phyloP scores from a whole-genome alignment of 345 rosid species.

The Acer campestre region DNA sequence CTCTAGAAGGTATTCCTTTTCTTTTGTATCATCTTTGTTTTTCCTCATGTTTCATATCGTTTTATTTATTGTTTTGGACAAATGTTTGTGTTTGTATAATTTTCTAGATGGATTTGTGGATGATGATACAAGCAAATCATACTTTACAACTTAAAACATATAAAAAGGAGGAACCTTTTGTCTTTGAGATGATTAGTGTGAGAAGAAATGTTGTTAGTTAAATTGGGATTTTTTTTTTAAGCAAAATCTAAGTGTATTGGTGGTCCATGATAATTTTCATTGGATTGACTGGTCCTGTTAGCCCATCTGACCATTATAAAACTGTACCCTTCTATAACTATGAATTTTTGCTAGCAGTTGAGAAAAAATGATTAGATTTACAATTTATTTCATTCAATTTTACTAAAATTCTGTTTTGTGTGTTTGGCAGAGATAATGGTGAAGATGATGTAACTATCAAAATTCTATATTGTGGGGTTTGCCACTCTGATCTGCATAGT shows the following conservation, averaged over 20 bases:
- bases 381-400: neutral
- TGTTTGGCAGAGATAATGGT: slow-evolving; percentile 62
- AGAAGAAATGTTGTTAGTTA: neutral
- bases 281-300: neutral
- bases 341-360: too few species aligned
- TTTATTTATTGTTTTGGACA: neutral
- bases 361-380: neutral
- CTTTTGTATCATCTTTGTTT: neutral
- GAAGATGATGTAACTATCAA: slow-evolving; percentile 80
- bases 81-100: neutral
- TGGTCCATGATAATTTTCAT: neutral
- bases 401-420: neutral
- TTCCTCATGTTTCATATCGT: neutral
- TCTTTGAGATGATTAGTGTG: neutral
- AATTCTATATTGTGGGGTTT: slow-evolving; percentile 79
- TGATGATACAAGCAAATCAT: neutral
- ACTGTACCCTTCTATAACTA: too few species aligned
- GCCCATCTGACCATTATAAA: neutral
- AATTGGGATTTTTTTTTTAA: neutral
- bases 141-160: neutral
- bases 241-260: neutral
- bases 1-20: slow-evolving; percentile 66
- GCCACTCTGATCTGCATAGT: slow-evolving; percentile 78
- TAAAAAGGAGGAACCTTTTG: neutral
- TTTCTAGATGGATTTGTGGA: neutral